phyloP scores from a whole-genome alignment of 345 rosid species.

The Triadica sebifera region DNA sequence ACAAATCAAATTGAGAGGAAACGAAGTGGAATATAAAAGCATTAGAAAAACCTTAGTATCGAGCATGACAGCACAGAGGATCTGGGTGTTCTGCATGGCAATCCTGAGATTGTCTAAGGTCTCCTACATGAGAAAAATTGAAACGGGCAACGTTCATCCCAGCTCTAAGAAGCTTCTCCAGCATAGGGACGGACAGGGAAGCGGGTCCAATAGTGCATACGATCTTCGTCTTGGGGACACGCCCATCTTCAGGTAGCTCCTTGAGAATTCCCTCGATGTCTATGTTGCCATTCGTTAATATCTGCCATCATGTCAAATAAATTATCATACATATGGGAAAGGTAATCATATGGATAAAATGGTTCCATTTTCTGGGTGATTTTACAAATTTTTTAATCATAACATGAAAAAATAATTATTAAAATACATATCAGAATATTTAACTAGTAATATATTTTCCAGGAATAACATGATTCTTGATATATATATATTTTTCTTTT shows the following conservation, averaged over 20 bases:
- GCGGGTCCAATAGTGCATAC: conserved; percentile 97
- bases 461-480: too few species aligned
- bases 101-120: conserved; percentile 69
- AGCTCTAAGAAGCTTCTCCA: conserved; percentile 83
- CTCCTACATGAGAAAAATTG: conserved; percentile 94
- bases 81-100: conserved; percentile 30
- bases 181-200: conserved; percentile 74
- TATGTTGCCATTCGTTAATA: conserved; percentile 68
- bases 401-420: too few species aligned
- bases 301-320: not conserved
- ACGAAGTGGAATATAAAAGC: not conserved
- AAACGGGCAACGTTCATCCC: conserved; percentile 99
- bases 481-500: not conserved
- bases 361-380: too few species aligned
- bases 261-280: conserved; percentile 77
- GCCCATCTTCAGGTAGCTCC: conserved; percentile 51
- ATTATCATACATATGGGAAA: not conserved
- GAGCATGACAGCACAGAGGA: conserved; percentile 36
- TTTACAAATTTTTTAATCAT: not conserved
- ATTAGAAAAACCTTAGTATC: conserved; percentile 28
- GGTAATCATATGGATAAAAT: not conserved
- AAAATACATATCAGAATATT: too few species aligned
- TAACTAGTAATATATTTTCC: too few species aligned
- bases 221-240: conserved; percentile 80
- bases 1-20: not conserved